phyloP scores from a whole-genome alignment of 208 protist species.

The Acanthamoeba castellanii region DNA sequence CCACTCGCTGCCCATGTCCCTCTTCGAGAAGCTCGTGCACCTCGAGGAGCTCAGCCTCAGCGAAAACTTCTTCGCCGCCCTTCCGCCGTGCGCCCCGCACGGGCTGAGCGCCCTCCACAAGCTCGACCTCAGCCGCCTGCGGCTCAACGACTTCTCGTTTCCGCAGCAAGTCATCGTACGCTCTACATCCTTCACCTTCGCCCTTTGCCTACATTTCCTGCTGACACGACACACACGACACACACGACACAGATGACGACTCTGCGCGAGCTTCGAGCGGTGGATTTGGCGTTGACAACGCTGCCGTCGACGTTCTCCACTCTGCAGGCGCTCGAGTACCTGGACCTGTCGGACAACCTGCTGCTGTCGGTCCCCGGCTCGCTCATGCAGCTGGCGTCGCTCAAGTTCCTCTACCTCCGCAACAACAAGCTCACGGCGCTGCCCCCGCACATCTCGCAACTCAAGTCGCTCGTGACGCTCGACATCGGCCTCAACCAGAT shows the following conservation, averaged over 20 bases:
- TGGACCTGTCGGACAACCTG: constrained; percentile 57
- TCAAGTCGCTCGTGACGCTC: constrained; percentile 35
- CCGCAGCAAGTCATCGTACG: neutral
- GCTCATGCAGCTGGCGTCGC: constrained; percentile 10
- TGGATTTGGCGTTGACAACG: neutral
- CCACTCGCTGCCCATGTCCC: constrained; percentile 9
- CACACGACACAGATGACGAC: neutral
- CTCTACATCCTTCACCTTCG: neutral
- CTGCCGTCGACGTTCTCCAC: constrained; percentile 22
- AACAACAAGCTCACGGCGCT: constrained; percentile 26
- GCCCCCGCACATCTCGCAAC: constrained; percentile 12
- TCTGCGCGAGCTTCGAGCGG: neutral
- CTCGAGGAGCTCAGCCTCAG: constrained; percentile 50
- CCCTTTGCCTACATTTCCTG: neutral
- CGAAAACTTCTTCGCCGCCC: neutral
- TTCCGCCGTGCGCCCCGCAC: neutral
- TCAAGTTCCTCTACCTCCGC: constrained; percentile 34
- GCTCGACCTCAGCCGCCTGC: constrained; percentile 37
- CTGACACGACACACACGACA: too few relatives aligned
- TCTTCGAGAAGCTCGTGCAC: constrained; percentile 21
- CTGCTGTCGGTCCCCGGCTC: neutral
- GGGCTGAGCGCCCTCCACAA: neutral
- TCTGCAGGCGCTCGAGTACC: constrained; percentile 22
- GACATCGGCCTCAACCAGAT: neutral
- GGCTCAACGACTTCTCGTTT: neutral